Percentiles rank a stretch among this genome's conserved stretches.
These are phyloP conservation scores for Carex arenaria DNA, from an alignment of 202 grass and related monocot genomes.

Conservation along the genomic window DNA sequence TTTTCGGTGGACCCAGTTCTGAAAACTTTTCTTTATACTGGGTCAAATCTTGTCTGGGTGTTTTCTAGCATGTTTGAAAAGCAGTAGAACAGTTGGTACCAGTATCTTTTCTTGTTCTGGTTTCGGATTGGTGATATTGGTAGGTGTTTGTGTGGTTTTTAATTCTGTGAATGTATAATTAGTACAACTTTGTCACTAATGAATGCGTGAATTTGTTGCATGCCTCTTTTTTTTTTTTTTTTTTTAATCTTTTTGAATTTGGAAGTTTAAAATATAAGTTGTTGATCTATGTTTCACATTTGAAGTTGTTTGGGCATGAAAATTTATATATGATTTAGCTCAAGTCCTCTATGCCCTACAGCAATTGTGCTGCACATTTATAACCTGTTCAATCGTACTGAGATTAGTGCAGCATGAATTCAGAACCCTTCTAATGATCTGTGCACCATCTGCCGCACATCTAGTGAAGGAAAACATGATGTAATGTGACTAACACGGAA, in stretches of 20 bases:
- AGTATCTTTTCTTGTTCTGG: neutral
- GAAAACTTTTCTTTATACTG: neutral
- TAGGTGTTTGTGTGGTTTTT: neutral
- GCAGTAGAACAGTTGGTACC: constrained; percentile 3
- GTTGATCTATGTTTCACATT: neutral
- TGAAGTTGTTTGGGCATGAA: neutral
- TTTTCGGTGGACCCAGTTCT: constrained; percentile 16
- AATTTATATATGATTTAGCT: neutral
- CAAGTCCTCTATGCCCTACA: too few species aligned
- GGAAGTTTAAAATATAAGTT: neutral
- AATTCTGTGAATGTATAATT: constrained; percentile 2
- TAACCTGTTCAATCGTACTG: too few species aligned
- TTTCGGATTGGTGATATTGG: neutral
- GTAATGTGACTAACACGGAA: too few species aligned
- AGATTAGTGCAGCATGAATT: too few species aligned
- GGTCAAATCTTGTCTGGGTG: neutral
- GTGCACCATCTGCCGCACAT: too few species aligned
- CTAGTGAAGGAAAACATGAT: too few species aligned
- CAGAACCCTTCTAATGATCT: too few species aligned
- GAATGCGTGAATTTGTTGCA: neutral
- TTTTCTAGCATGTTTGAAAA: constrained; percentile 14
- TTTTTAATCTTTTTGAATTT: neutral
- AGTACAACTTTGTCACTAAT: neutral
- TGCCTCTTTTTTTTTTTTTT: neutral
- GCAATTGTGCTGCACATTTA: too few species aligned